Evolutionary conservation across 768 basidiomycete species (phyloP), one percentile per base, ranked within the genome.

Genomic region (Asterophora parasitica): DNA sequence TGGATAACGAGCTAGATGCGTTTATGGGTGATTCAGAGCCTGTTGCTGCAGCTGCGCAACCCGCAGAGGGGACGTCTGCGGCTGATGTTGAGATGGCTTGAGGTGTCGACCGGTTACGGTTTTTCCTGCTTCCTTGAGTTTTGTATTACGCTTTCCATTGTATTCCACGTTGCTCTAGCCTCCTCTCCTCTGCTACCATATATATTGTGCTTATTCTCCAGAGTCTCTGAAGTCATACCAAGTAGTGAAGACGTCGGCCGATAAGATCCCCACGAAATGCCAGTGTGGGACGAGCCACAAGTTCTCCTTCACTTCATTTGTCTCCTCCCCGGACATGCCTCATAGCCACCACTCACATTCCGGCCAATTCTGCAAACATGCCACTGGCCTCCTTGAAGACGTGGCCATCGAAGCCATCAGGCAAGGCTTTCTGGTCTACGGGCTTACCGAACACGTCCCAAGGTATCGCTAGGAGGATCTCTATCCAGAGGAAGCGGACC

Each of bases 321-420:
- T n/a, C n/a, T n/a, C n/a, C n/a, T n/a, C n/a, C n/a, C n/a, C n/a
- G n/a, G 20, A 43, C 20, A 72, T 72, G 68, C 84, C 83, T 49
- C 70, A 80, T 58, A 88, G 84, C 60, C 90, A 91, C 61, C 92
- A 93, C 65, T 92, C 88, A 15, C 92, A 96, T 60, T 95, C 91
- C 0, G 92, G 93, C 26, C 85, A 94, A 59, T 95, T 93, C 68
- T 95, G 94, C 72, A 84, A 81, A 54, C 94, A 97, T 61, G 95
- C 92, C 2, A 71, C 73, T 10, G 92, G 92, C 6, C 70, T 74
- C 1, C 73, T 99, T 32, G 85, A 93, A 58, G 81, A 89, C 4
- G 85, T 93, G 12, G 86, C 96, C 3, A 61, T 72, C 13, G 85
- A 86, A 56, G 94, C 95, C 30, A 85, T 95, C 48, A 63, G 69